Base-by-base conservation (phyloP, 2,329 filamentous ascomycete species). In the Aspergillus cejpii region DNA sequence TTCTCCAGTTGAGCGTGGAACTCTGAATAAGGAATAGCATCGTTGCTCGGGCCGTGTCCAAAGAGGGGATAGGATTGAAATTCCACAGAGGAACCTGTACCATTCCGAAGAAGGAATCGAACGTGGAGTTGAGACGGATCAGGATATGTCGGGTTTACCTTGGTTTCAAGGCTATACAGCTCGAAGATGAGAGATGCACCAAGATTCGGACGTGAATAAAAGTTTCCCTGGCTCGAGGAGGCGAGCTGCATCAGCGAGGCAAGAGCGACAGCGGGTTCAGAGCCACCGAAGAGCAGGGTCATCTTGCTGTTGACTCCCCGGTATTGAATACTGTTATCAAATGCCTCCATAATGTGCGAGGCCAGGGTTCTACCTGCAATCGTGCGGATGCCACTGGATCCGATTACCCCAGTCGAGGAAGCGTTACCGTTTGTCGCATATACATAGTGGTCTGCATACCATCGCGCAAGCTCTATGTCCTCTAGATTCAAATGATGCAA, bases 51-150 rank as follows among this genome's bases (percentile, higher is more conserved):
- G 1, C 69, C 69, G 43, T 67, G 62, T 36, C 69, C 67, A 55
- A 81, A 80, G 8, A 81, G 61, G 2, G 76, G 69, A 49, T 75
- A 79, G 1, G 67, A 53, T 23, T 58, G 57, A 26, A 63, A 60
- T 7, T 48, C 37, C n/a, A 60, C 55, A 17, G 60, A 49, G 8
- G 49, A 41, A 19, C 66, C 63, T 0, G 77, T 78, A 39, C 75
- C 76, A 53, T 82, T 81, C 53, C 74, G 75, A 62, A 77, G 74
- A 45, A 73, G 65, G 57, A 81, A 79, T 15, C 75, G 71, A 23
- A 81, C 73, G 60, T 65, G 77, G 31, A 82, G 67, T 17, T 79
- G 67, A 23, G 58, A 58, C 2, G 64, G 58, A 0, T 56, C 54
- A 0, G 73, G 72, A 43, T 73, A 75, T 28, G 56, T 50, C 0